Base-by-base conservation (phyloP, 169 alveolate species). In the Cyclospora cayetanensis region DNA sequence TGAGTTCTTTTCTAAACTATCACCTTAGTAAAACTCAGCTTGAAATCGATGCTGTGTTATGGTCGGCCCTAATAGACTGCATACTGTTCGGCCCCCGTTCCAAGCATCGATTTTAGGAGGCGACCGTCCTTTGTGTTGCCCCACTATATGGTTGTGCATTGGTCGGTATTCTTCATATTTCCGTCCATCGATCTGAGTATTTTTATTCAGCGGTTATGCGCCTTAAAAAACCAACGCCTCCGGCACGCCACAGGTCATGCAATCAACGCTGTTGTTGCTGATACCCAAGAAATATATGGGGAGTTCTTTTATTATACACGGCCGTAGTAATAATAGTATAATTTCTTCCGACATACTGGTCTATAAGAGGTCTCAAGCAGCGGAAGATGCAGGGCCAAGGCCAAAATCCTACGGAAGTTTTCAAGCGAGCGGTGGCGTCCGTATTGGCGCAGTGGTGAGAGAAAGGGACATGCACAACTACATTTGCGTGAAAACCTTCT, bases 391-490 rank as follows among this genome's bases (percentile, higher is more conserved):
- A 25, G 43, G n/a, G n/a, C n/a, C 84, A 70, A 22, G 52, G 2
- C 25, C n/a, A 46, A 15, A 34, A 76, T 41, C 66, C 68, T 25
- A 66, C 34, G 63, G 88, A 53, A 39, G 46, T 88, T 37, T 88
- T 88, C 87, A 68, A 35, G 79, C 42, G 43, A 37, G 92, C 92
- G 3, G 92, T 70, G 43, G 77, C 92, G 35, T 65, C 77, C n/a
- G 92, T 88, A 34, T 87, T 88, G 43, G 60, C 92, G 5, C 92
- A 88, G 46, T 88, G 92, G 92, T 88, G 92, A 42, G 92, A 18
- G 3, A 0, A 0, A 0, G 41, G n/a, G 72, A 60, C 27, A 29
- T 29, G 29, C 20, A 5, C 29, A 29, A 66, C 0, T 1, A 1
- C 4, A 29, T 0, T 31, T 15, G 22, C 20, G 35, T 4, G 31